These are phyloP conservation scores for Heimioporus sp. DNA, from an alignment of 768 basidiomycete species.

Conservation along the genomic window DNA sequence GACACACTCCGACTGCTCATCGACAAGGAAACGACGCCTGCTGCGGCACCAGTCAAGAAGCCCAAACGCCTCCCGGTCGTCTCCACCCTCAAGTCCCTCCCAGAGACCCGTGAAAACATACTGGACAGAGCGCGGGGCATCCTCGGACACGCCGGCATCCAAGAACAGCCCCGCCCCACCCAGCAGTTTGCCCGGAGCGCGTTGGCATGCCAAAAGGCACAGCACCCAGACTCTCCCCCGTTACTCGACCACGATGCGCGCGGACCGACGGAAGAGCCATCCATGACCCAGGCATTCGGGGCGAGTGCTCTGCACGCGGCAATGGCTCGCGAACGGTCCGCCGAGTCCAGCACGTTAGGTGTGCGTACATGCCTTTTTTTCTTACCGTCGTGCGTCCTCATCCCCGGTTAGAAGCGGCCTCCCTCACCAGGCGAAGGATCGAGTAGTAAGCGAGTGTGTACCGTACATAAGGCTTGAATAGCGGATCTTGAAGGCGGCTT, in stretches of 20 bases:
- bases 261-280: conserved; percentile 9
- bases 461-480: too few relatives aligned
- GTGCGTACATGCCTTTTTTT: conserved; percentile 5
- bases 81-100: conserved; percentile 46
- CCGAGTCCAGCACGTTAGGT: neutral
- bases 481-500: too few relatives aligned
- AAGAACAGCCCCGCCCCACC: too few relatives aligned
- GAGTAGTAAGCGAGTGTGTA: too few relatives aligned
- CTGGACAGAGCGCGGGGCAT: conserved; percentile 37
- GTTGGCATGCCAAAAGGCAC: conserved; percentile 17
- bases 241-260: neutral
- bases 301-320: conserved; percentile 33
- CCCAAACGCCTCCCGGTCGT: conserved; percentile 35
- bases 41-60: conserved; percentile 40
- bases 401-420: conserved; percentile 12
- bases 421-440: conserved; percentile 2
- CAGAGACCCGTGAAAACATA: conserved; percentile 45
- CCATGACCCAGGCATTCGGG: conserved; percentile 41
- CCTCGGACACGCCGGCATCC: conserved; percentile 18
- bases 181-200: conserved; percentile 13
- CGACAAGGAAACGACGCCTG: conserved; percentile 43
- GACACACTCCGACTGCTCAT: conserved; percentile 57
- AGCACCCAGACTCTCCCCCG: neutral
- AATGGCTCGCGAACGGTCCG: neutral
- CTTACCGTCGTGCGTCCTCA: neutral